Evolutionary conservation across 805 yeast genomes (phyloP).

Genomic region (Yamadazyma insecticola): DNA sequence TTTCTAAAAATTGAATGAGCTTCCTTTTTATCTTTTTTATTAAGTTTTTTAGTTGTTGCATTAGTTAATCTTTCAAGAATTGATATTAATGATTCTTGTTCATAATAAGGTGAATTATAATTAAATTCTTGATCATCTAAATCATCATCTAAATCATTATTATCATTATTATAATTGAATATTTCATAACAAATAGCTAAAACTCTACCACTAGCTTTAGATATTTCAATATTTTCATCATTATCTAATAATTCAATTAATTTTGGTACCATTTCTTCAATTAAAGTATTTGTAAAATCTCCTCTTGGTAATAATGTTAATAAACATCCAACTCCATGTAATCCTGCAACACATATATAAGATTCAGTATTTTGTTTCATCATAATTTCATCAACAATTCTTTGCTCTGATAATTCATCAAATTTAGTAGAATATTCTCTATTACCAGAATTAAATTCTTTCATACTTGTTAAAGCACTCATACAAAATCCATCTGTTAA

Average conservation of each 20-base stretch:
- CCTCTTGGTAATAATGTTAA: slow-evolving; percentile 42
- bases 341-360: slow-evolving; percentile 35
- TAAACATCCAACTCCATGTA: slow-evolving; percentile 44
- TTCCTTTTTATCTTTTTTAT: slow-evolving; percentile 60
- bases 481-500: slow-evolving; percentile 35
- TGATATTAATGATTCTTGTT: slow-evolving; percentile 42
- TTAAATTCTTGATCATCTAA: slow-evolving; percentile 43
- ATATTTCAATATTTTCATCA: slow-evolving; percentile 39
- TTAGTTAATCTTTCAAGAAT: slow-evolving; percentile 41
- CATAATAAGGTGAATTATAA: slow-evolving; percentile 48
- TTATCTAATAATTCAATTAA: slow-evolving; percentile 40
- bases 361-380: slow-evolving; percentile 28
- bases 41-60: slow-evolving; percentile 51
- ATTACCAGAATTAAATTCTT: slow-evolving; percentile 36
- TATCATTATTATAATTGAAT: slow-evolving; percentile 39
- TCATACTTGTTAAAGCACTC: slow-evolving; percentile 25
- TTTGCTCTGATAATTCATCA: slow-evolving; percentile 28
- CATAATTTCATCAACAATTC: slow-evolving; percentile 29
- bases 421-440: slow-evolving; percentile 38
- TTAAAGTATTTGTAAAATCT: slow-evolving; percentile 38
- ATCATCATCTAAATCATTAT: slow-evolving; percentile 35
- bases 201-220: slow-evolving; percentile 52
- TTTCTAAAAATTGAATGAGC: slow-evolving; percentile 59
- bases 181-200: slow-evolving; percentile 55
- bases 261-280: slow-evolving; percentile 32